A percentile compares a stretch with the other conserved stretches of the same genome.
phyloP scores from a whole-genome alignment of 1,284 basidiomycete species.

The Rhodotorula sp. region DNA sequence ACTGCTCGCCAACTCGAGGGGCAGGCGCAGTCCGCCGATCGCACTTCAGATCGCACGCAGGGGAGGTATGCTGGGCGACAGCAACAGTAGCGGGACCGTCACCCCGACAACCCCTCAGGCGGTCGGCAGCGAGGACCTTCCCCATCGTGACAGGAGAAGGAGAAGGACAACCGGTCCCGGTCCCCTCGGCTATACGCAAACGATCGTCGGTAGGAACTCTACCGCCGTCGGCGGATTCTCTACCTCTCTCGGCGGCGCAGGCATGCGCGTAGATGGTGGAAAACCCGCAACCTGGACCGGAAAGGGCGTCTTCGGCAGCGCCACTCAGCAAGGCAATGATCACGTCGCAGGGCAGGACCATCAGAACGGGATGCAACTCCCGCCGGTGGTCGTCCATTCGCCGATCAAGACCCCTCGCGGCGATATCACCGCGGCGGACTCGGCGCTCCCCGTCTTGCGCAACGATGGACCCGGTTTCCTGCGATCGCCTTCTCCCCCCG shows the following conservation, averaged over 20 bases:
- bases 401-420: constrained; percentile 28
- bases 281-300: constrained; percentile 6
- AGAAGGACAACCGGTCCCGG: constrained; percentile 48
- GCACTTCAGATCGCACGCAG: constrained; percentile 42
- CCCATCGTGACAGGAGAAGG: constrained; percentile 46
- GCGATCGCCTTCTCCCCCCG: not conserved
- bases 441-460: not conserved
- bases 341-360: too few relatives aligned
- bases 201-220: constrained; percentile 69
- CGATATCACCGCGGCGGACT: not conserved
- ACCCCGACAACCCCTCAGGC: constrained; percentile 46
- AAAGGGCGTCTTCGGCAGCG: too few relatives aligned
- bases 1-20: constrained; percentile 49
- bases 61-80: constrained; percentile 48
- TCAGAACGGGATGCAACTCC: constrained; percentile 43
- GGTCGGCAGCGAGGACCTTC: not conserved
- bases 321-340: too few relatives aligned
- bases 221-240: too few relatives aligned
- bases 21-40: constrained; percentile 63
- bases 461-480: too few relatives aligned
- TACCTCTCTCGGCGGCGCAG: constrained; percentile 55
- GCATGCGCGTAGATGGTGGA: constrained; percentile 63
- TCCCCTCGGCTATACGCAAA: constrained; percentile 71
- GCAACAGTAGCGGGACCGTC: constrained; percentile 55
- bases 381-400: constrained; percentile 33